Percentiles rank a stretch among this genome's conserved stretches.
Evolutionary conservation across 495 filamentous ascomycete genomes (phyloP).

Genomic region (Aspergillus affinis): DNA sequence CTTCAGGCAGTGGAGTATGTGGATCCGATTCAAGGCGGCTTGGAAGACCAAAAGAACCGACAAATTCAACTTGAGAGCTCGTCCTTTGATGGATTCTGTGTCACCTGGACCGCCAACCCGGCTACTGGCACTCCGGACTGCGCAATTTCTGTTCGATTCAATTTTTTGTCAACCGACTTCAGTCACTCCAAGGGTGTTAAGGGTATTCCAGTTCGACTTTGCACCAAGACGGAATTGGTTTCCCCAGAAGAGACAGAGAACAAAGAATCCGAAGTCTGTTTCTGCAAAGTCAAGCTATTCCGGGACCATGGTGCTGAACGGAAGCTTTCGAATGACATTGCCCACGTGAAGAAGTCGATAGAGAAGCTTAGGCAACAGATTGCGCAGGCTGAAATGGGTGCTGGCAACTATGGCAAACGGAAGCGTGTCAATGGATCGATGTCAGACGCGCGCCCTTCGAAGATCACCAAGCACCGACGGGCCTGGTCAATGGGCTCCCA

Average conservation of each 20-base stretch:
- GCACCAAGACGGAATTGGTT: slow-evolving; percentile 78
- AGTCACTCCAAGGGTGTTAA: slow-evolving; percentile 98
- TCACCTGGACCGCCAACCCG: slow-evolving; percentile 75
- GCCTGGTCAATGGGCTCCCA: slow-evolving; percentile 96
- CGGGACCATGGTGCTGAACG: slow-evolving; percentile 94
- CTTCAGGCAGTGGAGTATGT: slow-evolving; percentile 93
- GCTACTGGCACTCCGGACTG: slow-evolving; percentile 64
- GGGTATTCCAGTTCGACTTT: slow-evolving; percentile 88
- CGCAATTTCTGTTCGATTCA: slow-evolving; percentile 86
- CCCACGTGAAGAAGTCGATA: slow-evolving; percentile 89
- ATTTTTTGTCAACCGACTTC: slow-evolving; percentile 97
- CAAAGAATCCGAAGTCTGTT: slow-evolving; percentile 69
- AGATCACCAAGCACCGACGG: slow-evolving; percentile 84
- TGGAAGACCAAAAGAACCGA: slow-evolving; percentile 68
- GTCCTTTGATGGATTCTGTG: slow-evolving; percentile 89
- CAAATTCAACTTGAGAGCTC: slow-evolving; percentile 76
- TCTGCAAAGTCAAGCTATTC: slow-evolving; percentile 96
- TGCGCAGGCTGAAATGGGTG: slow-evolving; percentile 79
- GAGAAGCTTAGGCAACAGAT: slow-evolving; percentile 94
- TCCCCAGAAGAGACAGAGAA: slow-evolving; percentile 42
- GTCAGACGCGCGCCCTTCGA: slow-evolving; percentile 60
- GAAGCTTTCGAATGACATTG: slow-evolving; percentile 91
- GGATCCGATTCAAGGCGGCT: slow-evolving; percentile 68
- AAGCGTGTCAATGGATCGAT: slow-evolving; percentile 65
- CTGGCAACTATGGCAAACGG: slow-evolving; percentile 84